Base-by-base conservation (phyloP, 208 protist species). In the Crithidia sp. region DNA sequence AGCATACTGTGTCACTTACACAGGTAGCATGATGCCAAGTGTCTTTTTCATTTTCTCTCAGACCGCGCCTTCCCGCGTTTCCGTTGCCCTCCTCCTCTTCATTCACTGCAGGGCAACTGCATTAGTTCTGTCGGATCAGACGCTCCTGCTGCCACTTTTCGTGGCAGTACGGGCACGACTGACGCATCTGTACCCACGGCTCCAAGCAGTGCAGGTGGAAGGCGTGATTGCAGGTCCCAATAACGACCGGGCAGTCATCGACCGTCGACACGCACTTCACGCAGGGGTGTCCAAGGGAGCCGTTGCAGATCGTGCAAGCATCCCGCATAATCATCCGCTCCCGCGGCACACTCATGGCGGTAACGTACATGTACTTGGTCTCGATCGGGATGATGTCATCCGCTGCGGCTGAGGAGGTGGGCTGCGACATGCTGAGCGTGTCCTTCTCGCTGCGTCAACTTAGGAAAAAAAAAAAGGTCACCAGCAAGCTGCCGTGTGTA, bases 201-300 rank as follows among this genome's bases (percentile, higher is more conserved):
- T 71, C 41, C 6, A 85, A 68, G 67, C 87, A 92, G 70, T 88
- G 80, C 45, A 71, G 61, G 56, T 92, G 87, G 56, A 84, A 83
- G 2, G 78, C 52, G 75, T 92, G 84, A 7, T 66, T 70, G 56
- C 87, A 92, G 52, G 49, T 71, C 13, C 82, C 82, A 28, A 73
- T 55, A 19, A 79, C 60, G 16, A 89, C 77, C 0, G 37, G 55
- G 72, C 83, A 88, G 10, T 68, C 53, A 19, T 71, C 69, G 17
- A 57, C 13, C n/a, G 43, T 40, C 4, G 68, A 74, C 6, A 36
- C 76, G 69, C 81, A 85, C 36, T 73, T 57, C 17, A 82, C 41
- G 56, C 81, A 85, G 2, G 65, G 67, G 16, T 70, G 52, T 3
- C 76, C 63, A 2, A 79, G 57, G 9, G 55, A 28, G 19, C 17